Percentiles rank a stretch among this genome's conserved stretches.
phyloP scores from a whole-genome alignment of 2,329 filamentous ascomycete genomes.

The Pseudogymnoascus sp. region DNA sequence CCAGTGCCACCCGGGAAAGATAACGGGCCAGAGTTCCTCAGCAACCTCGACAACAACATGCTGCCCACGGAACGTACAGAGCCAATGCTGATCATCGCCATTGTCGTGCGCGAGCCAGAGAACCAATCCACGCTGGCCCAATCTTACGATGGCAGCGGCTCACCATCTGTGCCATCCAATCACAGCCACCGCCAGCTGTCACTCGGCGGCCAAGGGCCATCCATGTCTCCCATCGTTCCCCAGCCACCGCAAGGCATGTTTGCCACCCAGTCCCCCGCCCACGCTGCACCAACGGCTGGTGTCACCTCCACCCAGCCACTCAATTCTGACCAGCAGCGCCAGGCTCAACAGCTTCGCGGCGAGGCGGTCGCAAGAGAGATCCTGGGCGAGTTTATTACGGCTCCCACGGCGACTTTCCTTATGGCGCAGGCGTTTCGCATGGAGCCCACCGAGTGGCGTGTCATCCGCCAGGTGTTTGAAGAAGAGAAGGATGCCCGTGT shows the following conservation, averaged over 20 bases:
- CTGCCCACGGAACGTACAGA: slow-evolving; percentile 66
- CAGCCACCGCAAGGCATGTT: slow-evolving; percentile 29
- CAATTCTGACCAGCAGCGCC: slow-evolving; percentile 26
- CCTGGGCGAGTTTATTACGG: slow-evolving; percentile 52
- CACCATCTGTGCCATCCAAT: slow-evolving; percentile 30
- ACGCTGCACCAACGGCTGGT: slow-evolving; percentile 16
- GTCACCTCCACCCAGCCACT: slow-evolving; percentile 29
- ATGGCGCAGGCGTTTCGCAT: slow-evolving; percentile 62
- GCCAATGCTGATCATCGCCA: slow-evolving; percentile 72
- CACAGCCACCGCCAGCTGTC: slow-evolving; percentile 40
- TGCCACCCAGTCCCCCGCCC: slow-evolving; percentile 15
- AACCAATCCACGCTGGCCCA: slow-evolving; percentile 15
- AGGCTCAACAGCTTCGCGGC: slow-evolving; percentile 43
- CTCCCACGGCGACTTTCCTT: slow-evolving; percentile 62
- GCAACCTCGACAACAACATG: slow-evolving; percentile 77
- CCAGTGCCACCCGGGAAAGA: slow-evolving; percentile 68
- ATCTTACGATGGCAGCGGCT: slow-evolving; percentile 21
- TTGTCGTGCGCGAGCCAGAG: slow-evolving; percentile 65
- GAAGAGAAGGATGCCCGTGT: background rate
- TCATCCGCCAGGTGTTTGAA: slow-evolving; percentile 49
- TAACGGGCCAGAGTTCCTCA: slow-evolving; percentile 71
- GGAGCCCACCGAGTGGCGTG: slow-evolving; percentile 63
- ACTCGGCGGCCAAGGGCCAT: slow-evolving; percentile 38
- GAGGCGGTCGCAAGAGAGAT: slow-evolving; percentile 54
- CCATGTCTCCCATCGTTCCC: slow-evolving; percentile 47